A percentile compares a stretch with the other conserved stretches of the same genome.
phyloP scores from a whole-genome alignment of 192 early-diverging fungal genomes.

The Coemansia sp. region DNA sequence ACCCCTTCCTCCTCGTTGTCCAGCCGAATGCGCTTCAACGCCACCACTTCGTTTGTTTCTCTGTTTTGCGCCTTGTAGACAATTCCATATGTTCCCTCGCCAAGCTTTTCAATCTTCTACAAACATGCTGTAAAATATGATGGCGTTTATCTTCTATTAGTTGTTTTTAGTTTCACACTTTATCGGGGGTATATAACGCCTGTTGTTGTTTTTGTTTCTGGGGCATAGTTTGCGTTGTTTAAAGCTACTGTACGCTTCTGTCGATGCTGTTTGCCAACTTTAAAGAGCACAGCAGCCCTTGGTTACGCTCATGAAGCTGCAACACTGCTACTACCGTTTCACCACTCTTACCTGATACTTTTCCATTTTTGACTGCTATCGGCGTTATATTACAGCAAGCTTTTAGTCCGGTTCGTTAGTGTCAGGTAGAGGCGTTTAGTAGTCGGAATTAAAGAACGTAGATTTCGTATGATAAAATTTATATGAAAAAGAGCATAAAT shows the following conservation, averaged over 20 bases:
- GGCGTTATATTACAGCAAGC: constrained; percentile 12
- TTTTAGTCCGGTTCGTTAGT: not conserved
- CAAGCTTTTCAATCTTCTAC: constrained; percentile 98
- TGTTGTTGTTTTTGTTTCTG: too few relatives aligned
- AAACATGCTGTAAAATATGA: not conserved
- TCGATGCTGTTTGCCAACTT: too few relatives aligned
- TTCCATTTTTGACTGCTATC: constrained; percentile 47
- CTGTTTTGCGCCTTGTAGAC: constrained; percentile 99
- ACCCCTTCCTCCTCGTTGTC: constrained; percentile 91
- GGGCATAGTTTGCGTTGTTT: too few relatives aligned
- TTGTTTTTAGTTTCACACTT: not conserved
- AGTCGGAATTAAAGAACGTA: not conserved
- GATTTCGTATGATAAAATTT: not conserved
- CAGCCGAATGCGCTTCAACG: constrained; percentile 89
- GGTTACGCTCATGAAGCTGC: not conserved
- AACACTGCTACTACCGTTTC: not conserved
- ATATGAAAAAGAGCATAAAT: not conserved
- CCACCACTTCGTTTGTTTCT: constrained; percentile 94
- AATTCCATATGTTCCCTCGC: constrained; percentile 97
- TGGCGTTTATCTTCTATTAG: not conserved
- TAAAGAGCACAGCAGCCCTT: not conserved
- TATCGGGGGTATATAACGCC: too few relatives aligned
- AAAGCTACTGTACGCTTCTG: not conserved
- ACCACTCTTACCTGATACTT: constrained; percentile 59
- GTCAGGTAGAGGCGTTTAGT: not conserved